phyloP scores from a whole-genome alignment of 768 basidiomycete species.

The Amanita fuliginea region DNA sequence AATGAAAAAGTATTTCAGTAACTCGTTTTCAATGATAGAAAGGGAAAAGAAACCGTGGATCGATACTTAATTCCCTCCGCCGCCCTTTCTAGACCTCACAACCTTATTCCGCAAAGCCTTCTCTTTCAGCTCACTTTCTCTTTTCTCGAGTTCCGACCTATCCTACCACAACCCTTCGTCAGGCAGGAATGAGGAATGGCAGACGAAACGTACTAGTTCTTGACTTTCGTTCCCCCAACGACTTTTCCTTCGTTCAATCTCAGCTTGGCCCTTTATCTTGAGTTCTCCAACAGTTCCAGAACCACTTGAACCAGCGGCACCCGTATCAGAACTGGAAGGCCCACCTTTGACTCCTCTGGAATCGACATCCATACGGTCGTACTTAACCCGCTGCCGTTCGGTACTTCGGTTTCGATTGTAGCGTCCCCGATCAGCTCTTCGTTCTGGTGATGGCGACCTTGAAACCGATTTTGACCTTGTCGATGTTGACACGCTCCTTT shows the following conservation, averaged over 20 bases:
- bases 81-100: constrained; percentile 50
- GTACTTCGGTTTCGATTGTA: constrained; percentile 2
- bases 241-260: constrained; percentile 39
- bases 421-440: not conserved
- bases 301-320: constrained; percentile 1
- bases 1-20: constrained; percentile 2
- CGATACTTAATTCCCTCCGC: constrained; percentile 6
- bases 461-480: constrained; percentile 12
- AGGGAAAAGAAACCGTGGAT: not conserved
- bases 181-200: constrained; percentile 1
- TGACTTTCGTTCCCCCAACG: constrained; percentile 35
- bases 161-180: constrained; percentile 12
- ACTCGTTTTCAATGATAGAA: not conserved
- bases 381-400: not conserved
- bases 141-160: constrained; percentile 43
- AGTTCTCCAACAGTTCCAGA: constrained; percentile 34
- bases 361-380: constrained; percentile 5
- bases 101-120: constrained; percentile 78
- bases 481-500: not conserved
- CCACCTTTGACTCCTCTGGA: constrained; percentile 17
- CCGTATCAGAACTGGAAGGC: constrained; percentile 20
- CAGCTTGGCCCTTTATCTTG: constrained; percentile 69
- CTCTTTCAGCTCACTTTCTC: constrained; percentile 78
- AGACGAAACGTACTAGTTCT: constrained; percentile 11
- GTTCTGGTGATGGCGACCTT: constrained; percentile 15